Evolutionary conservation across 306 rosid species (phyloP), one percentile per base, ranked within the genome.

Genomic region (Lathyrus aphaca): DNA sequence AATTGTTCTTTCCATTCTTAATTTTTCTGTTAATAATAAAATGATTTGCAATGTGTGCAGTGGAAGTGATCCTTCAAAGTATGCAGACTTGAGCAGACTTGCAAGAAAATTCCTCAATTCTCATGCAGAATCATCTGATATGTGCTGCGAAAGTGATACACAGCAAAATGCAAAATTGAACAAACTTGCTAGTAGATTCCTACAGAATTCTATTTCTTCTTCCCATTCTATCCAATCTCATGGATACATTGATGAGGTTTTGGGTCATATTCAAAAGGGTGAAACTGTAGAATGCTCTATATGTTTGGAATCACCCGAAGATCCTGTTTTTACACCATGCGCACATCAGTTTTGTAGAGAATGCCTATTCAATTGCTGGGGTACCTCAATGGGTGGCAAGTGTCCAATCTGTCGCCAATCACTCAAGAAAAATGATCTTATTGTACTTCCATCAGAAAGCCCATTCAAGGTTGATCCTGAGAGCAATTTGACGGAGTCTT

Each of bases 331-430:
- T 64, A 87, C 98, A 44, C 87, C 96, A 48, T 89, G 98, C 68
- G 98, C 92, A 1, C 98, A 92, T 79, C 82, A 84, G 81, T 85
- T 89, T 85, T 91, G 97, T 66, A 84, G 96, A 73, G 97, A 91
- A 75, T 88, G 96, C 73, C 79, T 91, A 15, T 86, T 82, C 66
- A 75, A 80, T 13, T 82, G 87, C 85, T 91, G 94, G 96, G 76
- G 87, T 43, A 77, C 74, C 44, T 83, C 93, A 35, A 14, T 48
- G 53, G 58, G 80, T 5, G 98, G 98, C 39, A 76, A 71, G 4
- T 87, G 96, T 39, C 95, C 96, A 42, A 69, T 92, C 10, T 92
- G 95, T 64, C 86, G 96, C 46, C 83, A 81, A 64, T 3, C 19
- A 65, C 75, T 92, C 6, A 46, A 57, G 67, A 86, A 71, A 77